Evolutionary conservation across 805 yeast species (phyloP).

Genomic region (Peterozyma toletana): DNA sequence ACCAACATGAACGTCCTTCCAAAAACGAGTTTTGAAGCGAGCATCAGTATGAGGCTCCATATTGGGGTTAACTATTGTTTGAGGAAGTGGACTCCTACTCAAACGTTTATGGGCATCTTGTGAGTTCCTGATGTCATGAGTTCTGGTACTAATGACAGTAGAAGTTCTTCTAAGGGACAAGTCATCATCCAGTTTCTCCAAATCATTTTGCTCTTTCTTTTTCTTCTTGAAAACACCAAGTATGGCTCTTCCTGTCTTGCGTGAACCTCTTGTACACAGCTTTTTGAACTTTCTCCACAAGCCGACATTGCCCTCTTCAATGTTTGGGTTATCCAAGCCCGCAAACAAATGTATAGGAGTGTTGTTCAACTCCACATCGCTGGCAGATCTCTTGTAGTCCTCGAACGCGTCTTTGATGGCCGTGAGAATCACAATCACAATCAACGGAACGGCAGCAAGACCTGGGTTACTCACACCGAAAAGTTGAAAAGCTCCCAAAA

Average conservation of each 20-base stretch:
- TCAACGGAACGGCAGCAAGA: conserved; percentile 67
- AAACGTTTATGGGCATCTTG: conserved; percentile 15
- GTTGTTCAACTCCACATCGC: conserved; percentile 72
- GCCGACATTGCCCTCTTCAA: conserved; percentile 55
- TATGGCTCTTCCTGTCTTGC: neutral
- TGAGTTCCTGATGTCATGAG: neutral
- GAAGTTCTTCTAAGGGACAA: neutral
- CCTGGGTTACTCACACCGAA: conserved; percentile 82
- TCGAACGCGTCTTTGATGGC: conserved; percentile 78
- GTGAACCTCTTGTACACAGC: conserved; percentile 8
- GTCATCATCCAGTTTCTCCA: neutral
- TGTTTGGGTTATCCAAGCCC: conserved; percentile 52
- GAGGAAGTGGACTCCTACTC: conserved; percentile 11
- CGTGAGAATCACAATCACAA: conserved; percentile 68
- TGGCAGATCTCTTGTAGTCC: conserved; percentile 66
- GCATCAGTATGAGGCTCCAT: conserved; percentile 10
- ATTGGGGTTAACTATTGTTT: neutral
- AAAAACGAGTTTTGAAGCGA: conserved; percentile 34
- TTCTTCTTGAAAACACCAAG: neutral
- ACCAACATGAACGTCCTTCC: conserved; percentile 76
- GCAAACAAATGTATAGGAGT: conserved; percentile 59
- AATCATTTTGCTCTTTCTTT: neutral
- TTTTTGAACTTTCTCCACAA: conserved; percentile 69
- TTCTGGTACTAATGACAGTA: neutral
- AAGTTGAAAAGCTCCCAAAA: conserved; percentile 70